phyloP scores from a whole-genome alignment of 1,284 basidiomycete species.

The Dichomitus squalens region DNA sequence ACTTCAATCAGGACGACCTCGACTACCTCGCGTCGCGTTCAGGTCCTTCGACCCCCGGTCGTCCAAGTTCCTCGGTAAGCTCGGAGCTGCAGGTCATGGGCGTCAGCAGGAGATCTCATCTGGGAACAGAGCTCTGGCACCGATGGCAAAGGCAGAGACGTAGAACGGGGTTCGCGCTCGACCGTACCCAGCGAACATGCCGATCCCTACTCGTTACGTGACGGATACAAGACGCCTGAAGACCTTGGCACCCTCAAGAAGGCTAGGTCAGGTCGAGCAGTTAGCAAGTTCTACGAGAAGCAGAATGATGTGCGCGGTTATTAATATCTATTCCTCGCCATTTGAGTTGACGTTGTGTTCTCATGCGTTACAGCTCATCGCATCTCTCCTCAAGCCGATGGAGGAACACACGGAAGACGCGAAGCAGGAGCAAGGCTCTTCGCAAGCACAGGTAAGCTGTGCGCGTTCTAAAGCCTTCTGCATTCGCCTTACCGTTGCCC shows the following conservation, averaged over 20 bases:
- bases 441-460: conserved; percentile 61
- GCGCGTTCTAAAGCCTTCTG: neutral
- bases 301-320: conserved; percentile 6
- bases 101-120: conserved; percentile 5
- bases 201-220: conserved; percentile 6
- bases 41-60: neutral
- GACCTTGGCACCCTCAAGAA: neutral
- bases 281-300: conserved; percentile 1
- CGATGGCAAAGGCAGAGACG: neutral
- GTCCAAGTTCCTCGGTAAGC: neutral
- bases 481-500: conserved; percentile 2
- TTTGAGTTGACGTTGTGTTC: neutral
- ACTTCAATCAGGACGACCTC: conserved; percentile 2
- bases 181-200: neutral
- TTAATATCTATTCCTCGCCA: neutral
- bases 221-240: conserved; percentile 4
- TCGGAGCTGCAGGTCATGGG: neutral
- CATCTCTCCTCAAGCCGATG: conserved; percentile 85
- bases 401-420: conserved; percentile 82
- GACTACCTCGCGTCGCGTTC: conserved; percentile 7
- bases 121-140: conserved; percentile 3
- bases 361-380: conserved; percentile 63
- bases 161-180: neutral
- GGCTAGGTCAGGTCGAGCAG: neutral
- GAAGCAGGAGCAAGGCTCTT: conserved; percentile 59